Evolutionary conservation across 1,284 basidiomycete species (phyloP), one percentile per base, ranked within the genome.

Genomic region (Microbotryum intermedium): DNA sequence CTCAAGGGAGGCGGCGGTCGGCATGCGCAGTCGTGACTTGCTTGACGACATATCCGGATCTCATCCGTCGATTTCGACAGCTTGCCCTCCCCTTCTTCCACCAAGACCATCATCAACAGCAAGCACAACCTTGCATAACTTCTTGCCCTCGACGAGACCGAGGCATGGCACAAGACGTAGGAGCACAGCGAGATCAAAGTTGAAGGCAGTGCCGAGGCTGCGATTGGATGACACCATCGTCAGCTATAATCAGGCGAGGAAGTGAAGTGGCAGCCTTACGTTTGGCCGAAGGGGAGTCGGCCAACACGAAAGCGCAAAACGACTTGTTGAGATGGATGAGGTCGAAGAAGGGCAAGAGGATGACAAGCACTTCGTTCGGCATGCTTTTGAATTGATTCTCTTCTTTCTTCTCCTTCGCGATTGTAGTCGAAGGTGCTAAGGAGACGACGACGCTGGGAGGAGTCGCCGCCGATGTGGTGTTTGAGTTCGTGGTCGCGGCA

Each of bases 141-240:
- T 13, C 59, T 56, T 2, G 71, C 61, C 13, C 71, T 56, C 1
- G 30, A 5, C 10, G 64, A 64, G 6, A 62, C 50, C 10, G 70
- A 61, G 28, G 69, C 71, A 58, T 73, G 71, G n/a, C 62, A 70
- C n/a, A 63, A 57, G 26, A 72, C 16, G 61, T 72, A 72, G 13
- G 71, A 71, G 11, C 65, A 57, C 23, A 71, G 61, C 9, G 70
- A 72, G 55, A 72, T 66, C 46, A 72, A 62, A n/a, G 62, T 39
- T 0, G 62, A 47, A 3, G 65, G 59, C 16, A 70, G 53, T 4
- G 55, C 52, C 6, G 64, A 30, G 3, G 60, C 65, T 67, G 53
- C 8, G 13, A 6, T 34, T 34, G 9, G 43, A 11, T 23, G 21
- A 44, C 8, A 42, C 20, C 34, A 16, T 30, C 23, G 47, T 47